Percentiles rank a stretch among this genome's conserved stretches.
These are phyloP conservation scores for Exophiala mesophila DNA, from an alignment of 2,329 filamentous ascomycete genomes.

Conservation along the genomic window DNA sequence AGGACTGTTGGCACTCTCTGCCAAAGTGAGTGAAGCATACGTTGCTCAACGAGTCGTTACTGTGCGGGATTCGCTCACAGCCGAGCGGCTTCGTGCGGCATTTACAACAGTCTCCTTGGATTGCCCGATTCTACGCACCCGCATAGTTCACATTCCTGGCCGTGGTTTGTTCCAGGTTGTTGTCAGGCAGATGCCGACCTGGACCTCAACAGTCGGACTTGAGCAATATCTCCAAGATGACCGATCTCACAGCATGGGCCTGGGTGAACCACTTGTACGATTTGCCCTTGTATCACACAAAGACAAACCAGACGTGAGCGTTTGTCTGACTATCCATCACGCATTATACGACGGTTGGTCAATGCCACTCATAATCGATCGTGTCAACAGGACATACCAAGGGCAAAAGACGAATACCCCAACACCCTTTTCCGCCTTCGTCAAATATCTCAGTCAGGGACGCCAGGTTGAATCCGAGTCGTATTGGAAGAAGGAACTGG, in stretches of 20 bases:
- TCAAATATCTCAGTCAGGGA: constrained; percentile 24
- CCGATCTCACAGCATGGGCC: constrained; percentile 6
- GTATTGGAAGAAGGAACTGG: constrained; percentile 21
- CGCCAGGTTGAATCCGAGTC: constrained; percentile 16
- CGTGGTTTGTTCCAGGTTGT: constrained; percentile 30
- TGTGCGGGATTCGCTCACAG: constrained; percentile 30
- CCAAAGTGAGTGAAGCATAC: constrained; percentile 37
- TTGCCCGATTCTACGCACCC: constrained; percentile 39
- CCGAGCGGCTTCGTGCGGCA: constrained; percentile 34
- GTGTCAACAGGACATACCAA: constrained; percentile 19
- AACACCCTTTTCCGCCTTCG: constrained; percentile 25
- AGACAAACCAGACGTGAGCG: constrained; percentile 8
- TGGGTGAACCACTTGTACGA: constrained; percentile 15
- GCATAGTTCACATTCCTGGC: constrained; percentile 30
- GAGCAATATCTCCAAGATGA: constrained; percentile 10
- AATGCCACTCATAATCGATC: constrained; percentile 23
- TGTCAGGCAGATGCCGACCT: constrained; percentile 23
- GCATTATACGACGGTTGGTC: constrained; percentile 40
- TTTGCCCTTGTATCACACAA: constrained; percentile 12
- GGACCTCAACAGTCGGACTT: constrained; percentile 18
- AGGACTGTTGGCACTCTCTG: constrained; percentile 39
- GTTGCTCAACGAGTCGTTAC: constrained; percentile 36
- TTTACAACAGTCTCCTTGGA: constrained; percentile 35
- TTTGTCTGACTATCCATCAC: constrained; percentile 41
- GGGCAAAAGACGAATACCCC: constrained; percentile 13